Base-by-base conservation (phyloP, 441 rosid genomes). In the Theobroma grandiflorum region DNA sequence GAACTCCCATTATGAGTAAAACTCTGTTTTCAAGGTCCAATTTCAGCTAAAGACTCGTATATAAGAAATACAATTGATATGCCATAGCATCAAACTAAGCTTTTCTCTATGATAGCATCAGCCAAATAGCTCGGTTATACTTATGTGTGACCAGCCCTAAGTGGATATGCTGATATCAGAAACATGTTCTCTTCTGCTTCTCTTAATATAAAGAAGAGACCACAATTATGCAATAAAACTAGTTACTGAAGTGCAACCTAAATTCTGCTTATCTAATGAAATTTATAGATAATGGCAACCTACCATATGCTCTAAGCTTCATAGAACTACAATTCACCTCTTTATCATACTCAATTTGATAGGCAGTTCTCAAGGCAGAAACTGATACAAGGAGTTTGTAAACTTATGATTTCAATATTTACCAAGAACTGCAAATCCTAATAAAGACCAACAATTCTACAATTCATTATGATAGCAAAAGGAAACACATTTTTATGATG, bases 281-380 rank as follows among this genome's bases (percentile, higher is more conserved):
- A 49, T 7, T 71, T 33, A 15, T 3, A 26, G 26, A 50, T 20
- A 33, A 33, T 50, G 20, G 9, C 26, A 55, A 37, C n/a, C 66
- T 61, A 40, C 20, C 14, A 42, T 12, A 40, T 15, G 11, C 40
- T 40, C 11, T 14, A 57, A 12, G 66, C 20, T 57, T 74, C 38
- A 74, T 40, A 57, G 52, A 74, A 26, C 66, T 14, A 42, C 53
- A 74, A 22, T 57, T 72, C 65, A 20, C 38, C 52, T 57, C 38
- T 33, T 57, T 20, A 10, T 55, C 52, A 40, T 74, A 38, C 57
- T 57, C 22, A 58, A 22, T 22, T 57, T 57, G 65, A 74, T 6
- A 15, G 49, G 8, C 49, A n/a, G 76, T 73, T 55, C 14, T 73
- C 20, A 64, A 37, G 40, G 69, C 69, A 65, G 26, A 65, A 65